Evolutionary conservation across 2,329 filamentous ascomycete genomes (phyloP), one percentile per base, ranked within the genome.

Genomic region (Fusarium sp.): DNA sequence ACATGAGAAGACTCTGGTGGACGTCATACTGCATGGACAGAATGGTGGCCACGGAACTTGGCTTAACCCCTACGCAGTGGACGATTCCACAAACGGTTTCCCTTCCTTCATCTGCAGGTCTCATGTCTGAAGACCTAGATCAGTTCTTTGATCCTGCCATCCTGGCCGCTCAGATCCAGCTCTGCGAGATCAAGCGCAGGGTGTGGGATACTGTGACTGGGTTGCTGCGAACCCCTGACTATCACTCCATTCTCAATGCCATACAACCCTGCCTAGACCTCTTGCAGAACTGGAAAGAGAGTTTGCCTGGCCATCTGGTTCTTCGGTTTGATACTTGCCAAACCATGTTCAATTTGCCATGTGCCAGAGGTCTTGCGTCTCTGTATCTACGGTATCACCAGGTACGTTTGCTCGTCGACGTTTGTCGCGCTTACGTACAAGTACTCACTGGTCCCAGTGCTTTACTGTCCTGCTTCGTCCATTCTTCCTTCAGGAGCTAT

Each of bases 21-120:
- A 66, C 67, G 1, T 66, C 67, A 14, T 69, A 66, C 17, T 69
- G 63, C 20, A 63, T 69, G 63, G 67, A 69, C 33, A 40, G 63
- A 30, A 69, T 66, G 67, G 58, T 69, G 15, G 58, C 63, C 5
- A 56, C 63, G 1, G 67, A 69, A 11, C 63, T 66, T 1, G 67
- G 63, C 25, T 15, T 66, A 20, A 33, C 63, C 25, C 67, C 67
- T 3, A 63, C 63, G 1, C 63, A 63, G 17, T 43, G 40, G 32
- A 59, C 17, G 6, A 59, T 59, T 4, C 67, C 67, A 3, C 45
- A 61, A 7, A 37, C 32, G 9, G 30, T 69, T 2, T 59, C 30
- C 4, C 57, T 62, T 11, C 67, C 67, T 1, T 69, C 67, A 2
- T 63, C 63, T 12, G 7, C 20, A 2, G 35, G 33, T 5, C 15